Evolutionary conservation across 2,329 filamentous ascomycete species (phyloP).

Genomic region (Fragosphaeria purpurea): DNA sequence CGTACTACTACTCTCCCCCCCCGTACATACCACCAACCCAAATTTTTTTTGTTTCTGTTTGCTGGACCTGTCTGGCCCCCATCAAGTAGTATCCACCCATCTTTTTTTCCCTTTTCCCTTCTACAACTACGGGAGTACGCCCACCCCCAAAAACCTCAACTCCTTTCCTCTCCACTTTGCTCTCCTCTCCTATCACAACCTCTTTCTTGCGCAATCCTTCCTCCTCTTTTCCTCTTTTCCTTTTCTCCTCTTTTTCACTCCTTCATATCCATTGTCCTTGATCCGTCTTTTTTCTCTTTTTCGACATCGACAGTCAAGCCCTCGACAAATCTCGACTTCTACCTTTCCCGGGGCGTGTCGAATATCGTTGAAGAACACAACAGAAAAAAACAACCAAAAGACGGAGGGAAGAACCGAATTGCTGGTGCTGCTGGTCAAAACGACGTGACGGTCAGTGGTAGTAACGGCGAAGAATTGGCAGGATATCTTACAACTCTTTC

Average conservation of each 20-base stretch:
- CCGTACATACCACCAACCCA: too few relatives aligned
- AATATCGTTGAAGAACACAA: neutral
- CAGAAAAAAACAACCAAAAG: neutral
- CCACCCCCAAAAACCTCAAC: slow-evolving; percentile 1
- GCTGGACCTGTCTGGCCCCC: neutral
- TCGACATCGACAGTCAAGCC: neutral
- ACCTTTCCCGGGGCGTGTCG: neutral
- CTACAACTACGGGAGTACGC: neutral
- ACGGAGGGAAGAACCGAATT: too few relatives aligned
- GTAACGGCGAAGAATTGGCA: too few relatives aligned
- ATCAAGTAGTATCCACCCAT: neutral
- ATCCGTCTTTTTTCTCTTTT: neutral
- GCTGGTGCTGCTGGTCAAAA: too few relatives aligned
- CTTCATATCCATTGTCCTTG: neutral
- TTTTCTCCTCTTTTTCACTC: neutral
- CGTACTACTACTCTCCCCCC: too few relatives aligned
- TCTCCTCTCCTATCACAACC: neutral
- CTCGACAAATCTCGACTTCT: neutral
- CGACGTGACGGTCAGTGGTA: too few relatives aligned
- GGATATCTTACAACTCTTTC: too few relatives aligned
- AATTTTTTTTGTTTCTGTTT: neutral
- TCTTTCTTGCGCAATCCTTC: too few relatives aligned
- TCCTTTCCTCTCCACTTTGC: slow-evolving; percentile 1
- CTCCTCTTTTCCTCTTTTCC: neutral
- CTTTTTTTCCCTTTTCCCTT: neutral